Evolutionary conservation across 306 rosid species (phyloP).

Genomic region (Begonia masoniana): DNA sequence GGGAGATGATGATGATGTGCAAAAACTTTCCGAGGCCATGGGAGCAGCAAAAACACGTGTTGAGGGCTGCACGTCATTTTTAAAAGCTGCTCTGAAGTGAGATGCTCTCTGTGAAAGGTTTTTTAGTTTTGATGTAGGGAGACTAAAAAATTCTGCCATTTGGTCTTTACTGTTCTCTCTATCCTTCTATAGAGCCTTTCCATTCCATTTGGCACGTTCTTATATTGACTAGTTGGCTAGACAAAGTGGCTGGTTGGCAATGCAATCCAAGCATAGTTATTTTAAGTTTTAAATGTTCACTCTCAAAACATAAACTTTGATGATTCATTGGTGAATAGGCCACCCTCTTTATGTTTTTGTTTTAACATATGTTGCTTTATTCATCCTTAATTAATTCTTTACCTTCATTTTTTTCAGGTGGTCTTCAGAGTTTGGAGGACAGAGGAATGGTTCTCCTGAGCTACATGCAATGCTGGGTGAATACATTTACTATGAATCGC

Average conservation of each 20-base stretch:
- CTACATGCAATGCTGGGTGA: slow-evolving; percentile 81
- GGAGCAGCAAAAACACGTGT: slow-evolving; percentile 76
- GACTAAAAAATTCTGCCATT: background rate
- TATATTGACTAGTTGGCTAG: too few species aligned
- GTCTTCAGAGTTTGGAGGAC: slow-evolving; percentile 78
- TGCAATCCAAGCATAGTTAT: too few species aligned
- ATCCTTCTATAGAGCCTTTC: background rate
- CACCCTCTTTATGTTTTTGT: too few species aligned
- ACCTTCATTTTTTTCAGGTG: slow-evolving; percentile 37
- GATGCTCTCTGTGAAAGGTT: slow-evolving; percentile 2
- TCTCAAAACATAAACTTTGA: too few species aligned
- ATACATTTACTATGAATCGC: slow-evolving; percentile 77
- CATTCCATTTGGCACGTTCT: too few species aligned
- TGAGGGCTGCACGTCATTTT: slow-evolving; percentile 84
- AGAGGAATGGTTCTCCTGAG: slow-evolving; percentile 60
- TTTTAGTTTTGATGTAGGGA: too few species aligned
- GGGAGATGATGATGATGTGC: slow-evolving; percentile 66
- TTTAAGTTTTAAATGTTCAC: too few species aligned
- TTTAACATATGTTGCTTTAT: too few species aligned
- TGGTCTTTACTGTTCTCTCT: background rate
- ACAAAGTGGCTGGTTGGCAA: too few species aligned
- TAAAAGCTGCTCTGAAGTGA: slow-evolving; percentile 87
- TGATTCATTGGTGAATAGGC: too few species aligned
- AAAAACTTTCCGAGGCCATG: slow-evolving; percentile 69
- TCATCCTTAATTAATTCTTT: background rate